These are phyloP conservation scores for Dipteronia dyeriana DNA, from an alignment of 345 rosid genomes.

Conservation along the genomic window DNA sequence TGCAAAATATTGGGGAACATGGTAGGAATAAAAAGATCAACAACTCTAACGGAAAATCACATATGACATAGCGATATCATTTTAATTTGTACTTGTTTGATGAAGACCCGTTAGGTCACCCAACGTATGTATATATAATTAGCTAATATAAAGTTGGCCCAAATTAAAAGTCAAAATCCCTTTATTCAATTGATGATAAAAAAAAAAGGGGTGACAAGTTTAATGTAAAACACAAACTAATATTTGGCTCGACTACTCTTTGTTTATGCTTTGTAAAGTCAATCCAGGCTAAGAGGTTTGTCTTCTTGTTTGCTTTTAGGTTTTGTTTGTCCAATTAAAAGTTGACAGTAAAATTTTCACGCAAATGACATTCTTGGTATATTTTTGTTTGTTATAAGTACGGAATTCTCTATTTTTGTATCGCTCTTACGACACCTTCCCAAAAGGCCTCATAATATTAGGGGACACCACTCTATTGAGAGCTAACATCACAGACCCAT, in stretches of 20 bases:
- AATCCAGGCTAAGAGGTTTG: conserved; percentile 4
- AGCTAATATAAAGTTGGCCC: neutral
- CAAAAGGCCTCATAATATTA: too few species aligned
- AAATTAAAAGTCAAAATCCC: neutral
- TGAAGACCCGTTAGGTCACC: conserved; percentile 3
- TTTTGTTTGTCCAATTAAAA: neutral
- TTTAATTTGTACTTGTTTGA: neutral
- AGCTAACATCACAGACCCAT: too few species aligned
- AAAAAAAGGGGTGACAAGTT: neutral
- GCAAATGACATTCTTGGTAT: neutral
- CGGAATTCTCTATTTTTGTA: too few species aligned
- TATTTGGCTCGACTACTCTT: too few species aligned
- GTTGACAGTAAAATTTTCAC: neutral
- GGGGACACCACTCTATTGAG: too few species aligned
- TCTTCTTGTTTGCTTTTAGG: conserved; percentile 12
- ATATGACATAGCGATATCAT: neutral
- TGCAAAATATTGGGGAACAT: neutral
- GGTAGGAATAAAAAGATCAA: conserved; percentile 8
- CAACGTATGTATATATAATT: neutral
- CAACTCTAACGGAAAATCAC: conserved; percentile 3
- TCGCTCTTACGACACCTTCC: too few species aligned
- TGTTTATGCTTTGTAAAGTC: neutral
- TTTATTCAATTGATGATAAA: neutral
- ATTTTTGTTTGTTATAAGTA: too few species aligned
- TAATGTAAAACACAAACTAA: neutral